Evolutionary conservation across 2,329 filamentous ascomycete species (phyloP), one percentile per base, ranked within the genome.

Genomic region (Hortaea sp.): DNA sequence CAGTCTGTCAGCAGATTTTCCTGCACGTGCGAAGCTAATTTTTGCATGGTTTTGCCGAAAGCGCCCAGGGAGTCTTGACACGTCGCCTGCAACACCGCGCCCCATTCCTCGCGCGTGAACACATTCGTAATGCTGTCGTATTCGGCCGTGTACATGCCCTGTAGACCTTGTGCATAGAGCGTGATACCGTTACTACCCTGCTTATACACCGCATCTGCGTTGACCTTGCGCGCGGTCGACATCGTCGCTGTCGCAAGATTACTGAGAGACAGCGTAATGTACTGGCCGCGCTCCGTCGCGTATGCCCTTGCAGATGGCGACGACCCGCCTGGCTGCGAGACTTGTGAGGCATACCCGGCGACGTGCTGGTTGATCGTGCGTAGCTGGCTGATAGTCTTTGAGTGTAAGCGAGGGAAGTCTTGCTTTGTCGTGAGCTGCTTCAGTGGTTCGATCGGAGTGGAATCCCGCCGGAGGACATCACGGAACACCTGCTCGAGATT

Each of bases 131-230:
- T 85, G 59, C 88, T 95, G 48, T 94, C 86, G 65, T 94, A 88
- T 66, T 98, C 92, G 7, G 89, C 81, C 28, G 85, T 67, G 54
- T 94, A 90, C 51, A 95, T 81, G 5, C 84, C 85, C 63, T 95
- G 88, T 68, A 98, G 80, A 0, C 84, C 86, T 58, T 84, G 82
- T 0, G 88, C 85, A 63, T 98, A 98, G 32, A 84, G 88, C 2
- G 84, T 82, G 49, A 98, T 94, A 4, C 88, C 90, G 64, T 92
- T 97, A 20, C 86, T 92, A 10, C 89, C 90, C 49, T 85, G 77
- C 49, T 82, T 81, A 65, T 98, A 98, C 7, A 94, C 78, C 2
- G 86, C 85, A 62, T 90, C 87, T 1, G 83, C 76, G 10, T 73
- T 46, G 45, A 81, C 81, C 67, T 86, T 88, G 20, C 66, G 85